Percentiles rank a stretch among this genome's conserved stretches.
phyloP scores from a whole-genome alignment of 75 land plant genomes.

The Adiantum capillusveneris region DNA sequence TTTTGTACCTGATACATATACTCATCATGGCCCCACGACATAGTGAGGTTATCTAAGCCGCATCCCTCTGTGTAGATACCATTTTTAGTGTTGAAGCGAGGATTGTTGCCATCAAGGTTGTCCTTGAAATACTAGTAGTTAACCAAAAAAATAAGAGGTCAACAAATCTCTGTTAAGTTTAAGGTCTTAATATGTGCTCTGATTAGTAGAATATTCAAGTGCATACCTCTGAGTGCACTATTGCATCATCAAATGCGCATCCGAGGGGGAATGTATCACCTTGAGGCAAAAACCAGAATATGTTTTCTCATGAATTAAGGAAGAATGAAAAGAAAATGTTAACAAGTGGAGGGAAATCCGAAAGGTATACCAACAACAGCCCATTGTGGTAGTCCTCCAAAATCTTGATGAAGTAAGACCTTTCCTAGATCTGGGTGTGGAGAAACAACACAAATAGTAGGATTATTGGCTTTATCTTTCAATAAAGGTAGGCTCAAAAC shows the following conservation, averaged over 20 bases:
- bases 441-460: too few relatives aligned
- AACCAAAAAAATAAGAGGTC: too few relatives aligned
- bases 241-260: conserved; percentile 74
- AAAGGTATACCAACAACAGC: conserved; percentile 66
- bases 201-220: too few relatives aligned
- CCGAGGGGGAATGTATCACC: conserved; percentile 92
- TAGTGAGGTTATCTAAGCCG: conserved; percentile 21
- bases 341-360: too few relatives aligned
- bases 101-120: conserved; percentile 2
- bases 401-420: conserved; percentile 65
- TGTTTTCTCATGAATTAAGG: too few relatives aligned
- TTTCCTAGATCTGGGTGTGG: conserved; percentile 71
- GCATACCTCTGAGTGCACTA: conserved; percentile 77
- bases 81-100: conserved; percentile 8
- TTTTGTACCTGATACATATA: conserved; percentile 28
- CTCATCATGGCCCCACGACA: conserved; percentile 36
- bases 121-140: conserved; percentile 22
- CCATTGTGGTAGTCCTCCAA: conserved; percentile 86
- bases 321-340: too few relatives aligned
- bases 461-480: too few relatives aligned
- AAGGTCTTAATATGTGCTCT: too few relatives aligned
- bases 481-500: too few relatives aligned
- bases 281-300: not conserved
- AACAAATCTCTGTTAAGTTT: too few relatives aligned
- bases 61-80: conserved; percentile 28